Base-by-base conservation (phyloP, 805 yeast species). In the Zygoascus tannicola region DNA sequence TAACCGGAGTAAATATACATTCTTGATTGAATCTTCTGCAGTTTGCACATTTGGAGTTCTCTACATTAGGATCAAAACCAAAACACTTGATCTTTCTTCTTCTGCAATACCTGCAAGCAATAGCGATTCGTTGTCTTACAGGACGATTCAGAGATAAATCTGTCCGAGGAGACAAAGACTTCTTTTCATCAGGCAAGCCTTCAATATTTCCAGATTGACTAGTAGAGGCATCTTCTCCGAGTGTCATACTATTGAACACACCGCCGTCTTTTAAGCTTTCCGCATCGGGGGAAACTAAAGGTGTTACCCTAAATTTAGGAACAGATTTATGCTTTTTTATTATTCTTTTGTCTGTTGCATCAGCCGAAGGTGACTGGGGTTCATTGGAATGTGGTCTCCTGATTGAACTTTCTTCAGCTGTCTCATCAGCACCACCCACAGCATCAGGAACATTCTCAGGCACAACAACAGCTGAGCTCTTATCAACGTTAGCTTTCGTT, bases 51-150 rank as follows among this genome's bases (percentile, higher is more conserved):
- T 57, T 52, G 7, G 56, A 48, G 35, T 55, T 50, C n/a, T 48
- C 50, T 18, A 46, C 49, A 20, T 48, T 41, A 19, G 60, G 51
- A 19, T 57, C 62, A 30, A 44, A 56, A 10, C 64, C 64, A 18
- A 57, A 54, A 44, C 64, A 59, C 19, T 63, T 53, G 21, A 59
- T 59, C 54, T 57, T 57, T 10, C 62, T 51, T 8, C 62, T 51
- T 7, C 62, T 53, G 41, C 62, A 57, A 43, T 57, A 56, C 32
- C 61, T 52, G 44, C 62, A 57, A 10, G 62, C 62, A 12, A 57
- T 56, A 8, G 62, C 57, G 19, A 56, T 56, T 19, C 62, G 46
- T 45, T 57, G 62, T 4, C 62, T 16, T n/a, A 26, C 3, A 4
- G 40, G 7, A 5, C 19, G 7, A 7, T 33, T 33, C 15, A 14